Conservation (phyloP, 2,329 filamentous ascomycete species). For the Stagonosporopsis chrysanthemi region DNA sequence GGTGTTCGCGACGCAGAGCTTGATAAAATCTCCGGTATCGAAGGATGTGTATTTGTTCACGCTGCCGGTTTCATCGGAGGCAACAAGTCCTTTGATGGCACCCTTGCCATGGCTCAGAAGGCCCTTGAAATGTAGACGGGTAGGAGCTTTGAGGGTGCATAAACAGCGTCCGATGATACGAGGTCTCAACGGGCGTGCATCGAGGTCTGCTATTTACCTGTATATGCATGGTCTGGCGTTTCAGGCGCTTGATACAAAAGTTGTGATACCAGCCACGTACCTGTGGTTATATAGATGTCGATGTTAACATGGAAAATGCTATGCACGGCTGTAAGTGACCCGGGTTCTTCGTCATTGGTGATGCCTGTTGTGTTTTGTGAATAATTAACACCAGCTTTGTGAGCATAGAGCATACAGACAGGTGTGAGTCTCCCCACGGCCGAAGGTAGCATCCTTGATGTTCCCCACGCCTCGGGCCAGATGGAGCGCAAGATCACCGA, state of each 20-base stretch:
- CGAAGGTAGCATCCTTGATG: not conserved
- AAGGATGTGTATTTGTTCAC: conserved; percentile 89
- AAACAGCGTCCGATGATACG: conserved; percentile 1
- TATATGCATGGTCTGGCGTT: conserved; percentile 42
- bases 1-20: conserved; percentile 88
- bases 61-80: conserved; percentile 96
- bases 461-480: conserved; percentile 4
- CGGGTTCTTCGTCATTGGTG: no score
- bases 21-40: conserved; percentile 72
- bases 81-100: conserved; percentile 90
- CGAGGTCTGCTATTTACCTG: conserved; percentile 29
- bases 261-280: conserved; percentile 36
- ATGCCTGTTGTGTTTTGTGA: no score
- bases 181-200: conserved; percentile 11
- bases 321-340: not conserved
- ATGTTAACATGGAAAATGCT: not conserved
- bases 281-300: conserved; percentile 22
- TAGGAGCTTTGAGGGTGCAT: not conserved
- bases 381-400: no score
- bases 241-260: conserved; percentile 37
- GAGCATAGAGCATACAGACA: not conserved
- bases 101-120: conserved; percentile 82
- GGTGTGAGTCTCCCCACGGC: conserved; percentile 1
- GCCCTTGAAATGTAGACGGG: conserved; percentile 60
- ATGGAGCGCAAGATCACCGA: conserved; percentile 5